Evolutionary conservation across 208 protist genomes (phyloP).

Genomic region (Naegleria gruberi): DNA sequence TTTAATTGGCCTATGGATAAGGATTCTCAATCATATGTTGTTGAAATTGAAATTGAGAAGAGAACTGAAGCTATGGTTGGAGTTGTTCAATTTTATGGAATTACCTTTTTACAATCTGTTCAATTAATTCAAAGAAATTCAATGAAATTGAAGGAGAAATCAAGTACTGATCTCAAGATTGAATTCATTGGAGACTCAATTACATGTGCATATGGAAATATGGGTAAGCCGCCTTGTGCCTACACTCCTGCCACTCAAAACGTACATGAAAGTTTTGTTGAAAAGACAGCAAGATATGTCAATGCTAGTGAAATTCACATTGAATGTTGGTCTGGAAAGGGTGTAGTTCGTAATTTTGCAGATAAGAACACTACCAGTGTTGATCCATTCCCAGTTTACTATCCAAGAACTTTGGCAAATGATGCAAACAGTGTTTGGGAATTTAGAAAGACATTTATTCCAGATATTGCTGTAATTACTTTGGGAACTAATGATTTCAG

Average conservation of each 20-base stretch:
- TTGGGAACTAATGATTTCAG: slow-evolving; percentile 21
- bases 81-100: not conserved
- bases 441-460: not conserved
- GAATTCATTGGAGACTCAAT: slow-evolving; percentile 25
- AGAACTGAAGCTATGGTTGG: slow-evolving; percentile 14
- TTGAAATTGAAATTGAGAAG: not conserved
- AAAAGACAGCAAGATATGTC: not conserved
- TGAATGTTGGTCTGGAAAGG: slow-evolving; percentile 27
- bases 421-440: slow-evolving; percentile 8
- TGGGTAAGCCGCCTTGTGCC: not conserved
- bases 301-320: not conserved
- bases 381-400: slow-evolving; percentile 7
- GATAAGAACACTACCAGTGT: not conserved
- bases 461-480: slow-evolving; percentile 21
- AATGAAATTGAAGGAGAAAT: no score
- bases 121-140: not conserved
- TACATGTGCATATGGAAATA: slow-evolving; percentile 18
- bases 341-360: slow-evolving; percentile 5
- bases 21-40: not conserved
- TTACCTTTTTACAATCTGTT: not conserved
- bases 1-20: no score
- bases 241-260: slow-evolving; percentile 11
- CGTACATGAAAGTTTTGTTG: not conserved
- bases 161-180: not conserved
- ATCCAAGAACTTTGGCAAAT: slow-evolving; percentile 5